These are phyloP conservation scores for Penicillium sp. DNA, from an alignment of 2,329 filamentous ascomycete genomes.

Conservation along the genomic window DNA sequence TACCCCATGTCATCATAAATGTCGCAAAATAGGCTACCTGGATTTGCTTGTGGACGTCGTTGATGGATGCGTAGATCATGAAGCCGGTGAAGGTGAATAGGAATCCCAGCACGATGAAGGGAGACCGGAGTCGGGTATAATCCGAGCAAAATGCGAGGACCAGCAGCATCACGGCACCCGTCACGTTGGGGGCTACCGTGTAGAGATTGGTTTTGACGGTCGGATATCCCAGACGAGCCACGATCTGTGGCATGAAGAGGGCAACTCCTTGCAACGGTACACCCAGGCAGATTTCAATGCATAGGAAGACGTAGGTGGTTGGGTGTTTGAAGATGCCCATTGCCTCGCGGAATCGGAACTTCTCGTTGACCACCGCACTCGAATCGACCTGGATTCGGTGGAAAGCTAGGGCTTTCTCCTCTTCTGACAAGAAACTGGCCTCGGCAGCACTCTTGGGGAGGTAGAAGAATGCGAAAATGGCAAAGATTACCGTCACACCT, in stretches of 20 bases:
- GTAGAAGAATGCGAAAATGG: constrained; percentile 71
- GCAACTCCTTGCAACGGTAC: constrained; percentile 64
- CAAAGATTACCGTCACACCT: constrained; percentile 63
- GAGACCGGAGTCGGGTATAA: constrained; percentile 68
- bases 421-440: constrained; percentile 68
- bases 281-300: constrained; percentile 65
- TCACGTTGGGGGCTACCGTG: constrained; percentile 80
- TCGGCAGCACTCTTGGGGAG: constrained; percentile 69
- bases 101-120: constrained; percentile 77
- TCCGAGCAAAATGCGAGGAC: constrained; percentile 76
- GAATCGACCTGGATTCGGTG: constrained; percentile 78
- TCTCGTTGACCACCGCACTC: constrained; percentile 66
- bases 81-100: constrained; percentile 77
- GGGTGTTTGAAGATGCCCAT: constrained; percentile 61
- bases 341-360: constrained; percentile 60
- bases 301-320: constrained; percentile 60
- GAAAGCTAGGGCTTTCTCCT: constrained; percentile 72
- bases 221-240: constrained; percentile 58
- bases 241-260: constrained; percentile 65
- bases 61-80: constrained; percentile 76
- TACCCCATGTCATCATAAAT: constrained; percentile 86
- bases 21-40: constrained; percentile 74
- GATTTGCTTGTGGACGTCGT: constrained; percentile 65
- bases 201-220: constrained; percentile 77
- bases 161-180: constrained; percentile 73